Conservation (phyloP, 2,329 filamentous ascomycete genomes). For the Ascosphaera acerosa region DNA sequence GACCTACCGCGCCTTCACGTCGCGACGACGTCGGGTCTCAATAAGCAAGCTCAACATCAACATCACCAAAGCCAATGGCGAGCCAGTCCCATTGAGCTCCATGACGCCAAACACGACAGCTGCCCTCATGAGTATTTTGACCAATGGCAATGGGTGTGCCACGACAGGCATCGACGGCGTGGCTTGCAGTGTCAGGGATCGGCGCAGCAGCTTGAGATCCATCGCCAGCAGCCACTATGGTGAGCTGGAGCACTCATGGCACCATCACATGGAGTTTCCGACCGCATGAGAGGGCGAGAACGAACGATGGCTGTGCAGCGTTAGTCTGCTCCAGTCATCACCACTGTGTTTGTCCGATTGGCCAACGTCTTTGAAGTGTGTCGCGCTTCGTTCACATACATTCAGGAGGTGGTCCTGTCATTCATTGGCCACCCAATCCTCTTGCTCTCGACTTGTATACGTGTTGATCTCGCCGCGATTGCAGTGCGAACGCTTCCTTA, state of each 20-base stretch:
- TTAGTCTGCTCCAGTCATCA: no score
- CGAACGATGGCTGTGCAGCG: no score
- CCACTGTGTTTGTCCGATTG: no score
- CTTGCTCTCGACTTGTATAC: no score
- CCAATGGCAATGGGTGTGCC: constrained; percentile 1
- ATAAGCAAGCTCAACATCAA: constrained; percentile 1
- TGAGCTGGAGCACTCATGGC: constrained; percentile 1
- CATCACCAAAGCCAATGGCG: constrained; percentile 1
- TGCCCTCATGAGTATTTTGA: background rate
- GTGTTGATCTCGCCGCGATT: no score
- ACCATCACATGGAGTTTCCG: constrained; percentile 1
- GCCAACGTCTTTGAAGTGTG: no score
- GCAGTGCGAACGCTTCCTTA: no score
- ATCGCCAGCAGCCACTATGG: constrained; percentile 1
- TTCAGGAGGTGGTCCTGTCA: no score
- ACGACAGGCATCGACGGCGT: background rate
- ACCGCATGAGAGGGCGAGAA: constrained; percentile 1
- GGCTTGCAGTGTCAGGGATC: background rate
- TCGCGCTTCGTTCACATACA: no score
- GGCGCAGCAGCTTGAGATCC: constrained; percentile 1
- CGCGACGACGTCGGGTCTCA: background rate
- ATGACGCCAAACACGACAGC: constrained; percentile 1
- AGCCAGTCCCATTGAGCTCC: background rate
- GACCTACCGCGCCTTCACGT: constrained; percentile 32
- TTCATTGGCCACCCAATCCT: no score